These are phyloP conservation scores for Chrysanthemum makinoi DNA, from an alignment of 129 eudicot species.

Conservation along the genomic window DNA sequence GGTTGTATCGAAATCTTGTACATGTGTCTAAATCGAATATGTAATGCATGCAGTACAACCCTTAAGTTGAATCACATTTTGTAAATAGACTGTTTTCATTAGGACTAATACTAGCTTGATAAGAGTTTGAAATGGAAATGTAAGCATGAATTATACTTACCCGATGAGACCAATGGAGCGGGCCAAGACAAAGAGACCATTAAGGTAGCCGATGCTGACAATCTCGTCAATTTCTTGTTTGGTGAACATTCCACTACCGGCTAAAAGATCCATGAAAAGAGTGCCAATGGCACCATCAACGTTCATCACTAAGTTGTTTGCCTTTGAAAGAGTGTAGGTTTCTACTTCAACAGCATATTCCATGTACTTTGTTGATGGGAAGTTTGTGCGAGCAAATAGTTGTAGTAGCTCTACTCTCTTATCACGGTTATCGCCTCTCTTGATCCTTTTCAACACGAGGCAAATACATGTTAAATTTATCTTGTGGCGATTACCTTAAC, in stretches of 20 bases:
- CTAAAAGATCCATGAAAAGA: constrained; percentile 90
- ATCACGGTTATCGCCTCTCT: constrained; percentile 94
- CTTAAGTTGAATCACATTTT: too few relatives aligned
- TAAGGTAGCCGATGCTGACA: constrained; percentile 81
- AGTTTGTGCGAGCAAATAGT: constrained; percentile 74
- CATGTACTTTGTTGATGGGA: constrained; percentile 93
- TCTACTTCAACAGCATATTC: constrained; percentile 95
- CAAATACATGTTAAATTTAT: neutral
- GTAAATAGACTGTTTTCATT: too few relatives aligned
- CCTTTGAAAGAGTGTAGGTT: constrained; percentile 86
- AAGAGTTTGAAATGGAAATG: neutral
- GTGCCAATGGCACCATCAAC: constrained; percentile 98
- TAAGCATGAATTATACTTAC: constrained; percentile 38
- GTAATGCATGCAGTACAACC: neutral
- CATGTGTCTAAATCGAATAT: neutral
- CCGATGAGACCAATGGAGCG: constrained; percentile 97
- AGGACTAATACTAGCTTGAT: neutral
- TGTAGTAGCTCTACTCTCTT: constrained; percentile 87
- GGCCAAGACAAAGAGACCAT: constrained; percentile 90
- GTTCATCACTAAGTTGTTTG: constrained; percentile 86
- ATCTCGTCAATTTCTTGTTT: constrained; percentile 91
- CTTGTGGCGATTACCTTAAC: neutral
- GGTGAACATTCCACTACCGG: constrained; percentile 90
- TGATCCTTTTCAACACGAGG: constrained; percentile 48
- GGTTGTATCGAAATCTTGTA: neutral